Percentiles rank a stretch among this genome's conserved stretches.
phyloP scores from a whole-genome alignment of 306 rosid species.

The Begonia masoniana region DNA sequence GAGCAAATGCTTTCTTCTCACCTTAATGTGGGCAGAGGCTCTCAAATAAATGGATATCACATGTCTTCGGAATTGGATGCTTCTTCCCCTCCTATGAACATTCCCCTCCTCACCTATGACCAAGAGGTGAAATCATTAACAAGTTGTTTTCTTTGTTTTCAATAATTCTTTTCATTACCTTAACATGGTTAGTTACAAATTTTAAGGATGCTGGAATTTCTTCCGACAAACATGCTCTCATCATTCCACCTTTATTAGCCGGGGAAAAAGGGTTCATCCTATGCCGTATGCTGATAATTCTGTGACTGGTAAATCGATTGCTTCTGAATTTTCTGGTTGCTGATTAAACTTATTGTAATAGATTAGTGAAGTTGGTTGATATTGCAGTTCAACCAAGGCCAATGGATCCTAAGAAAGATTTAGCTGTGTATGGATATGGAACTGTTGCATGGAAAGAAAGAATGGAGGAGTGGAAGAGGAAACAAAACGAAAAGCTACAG shows the following conservation, averaged over 20 bases:
- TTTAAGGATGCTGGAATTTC: conserved; percentile 69
- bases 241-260: conserved; percentile 59
- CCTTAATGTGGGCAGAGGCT: conserved; percentile 39
- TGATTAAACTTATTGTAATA: not conserved
- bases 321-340: not conserved
- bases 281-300: conserved; percentile 46
- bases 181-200: conserved; percentile 10
- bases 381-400: conserved; percentile 62
- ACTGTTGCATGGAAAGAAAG: conserved; percentile 89
- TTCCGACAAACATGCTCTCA: conserved; percentile 76
- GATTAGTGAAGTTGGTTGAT: conserved; percentile 11
- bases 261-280: conserved; percentile 63
- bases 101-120: conserved; percentile 63
- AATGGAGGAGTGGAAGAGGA: conserved; percentile 88
- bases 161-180: conserved; percentile 3
- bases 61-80: conserved; percentile 44
- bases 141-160: conserved; percentile 1
- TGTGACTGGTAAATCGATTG: conserved; percentile 25
- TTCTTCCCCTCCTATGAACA: conserved; percentile 43
- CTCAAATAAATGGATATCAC: conserved; percentile 31
- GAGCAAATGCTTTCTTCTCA: conserved; percentile 54
- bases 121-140: conserved; percentile 42
- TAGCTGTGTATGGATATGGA: conserved; percentile 88
- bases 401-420: conserved; percentile 85
- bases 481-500: conserved; percentile 59